phyloP scores from a whole-genome alignment of 1,284 basidiomycete species.

The Pascua guehoae region DNA sequence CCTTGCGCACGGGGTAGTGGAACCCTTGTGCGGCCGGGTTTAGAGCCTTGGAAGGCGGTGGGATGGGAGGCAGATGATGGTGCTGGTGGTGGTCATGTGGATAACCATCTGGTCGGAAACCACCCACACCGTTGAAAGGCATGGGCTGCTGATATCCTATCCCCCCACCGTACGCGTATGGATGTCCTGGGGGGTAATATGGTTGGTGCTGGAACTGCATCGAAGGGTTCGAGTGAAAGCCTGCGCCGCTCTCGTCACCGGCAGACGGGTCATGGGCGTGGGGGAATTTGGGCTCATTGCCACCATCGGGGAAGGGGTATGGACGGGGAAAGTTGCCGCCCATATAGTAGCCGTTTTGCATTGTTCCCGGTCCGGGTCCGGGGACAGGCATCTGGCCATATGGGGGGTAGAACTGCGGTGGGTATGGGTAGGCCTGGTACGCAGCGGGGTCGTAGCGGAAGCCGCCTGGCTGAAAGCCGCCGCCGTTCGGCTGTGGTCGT shows the following conservation, averaged over 20 bases:
- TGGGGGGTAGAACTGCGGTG: constrained; percentile 15
- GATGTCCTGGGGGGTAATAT: constrained; percentile 38
- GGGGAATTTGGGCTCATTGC: constrained; percentile 3
- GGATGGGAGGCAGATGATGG: constrained; percentile 11
- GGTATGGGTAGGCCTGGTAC: constrained; percentile 7
- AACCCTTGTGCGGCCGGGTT: constrained; percentile 45
- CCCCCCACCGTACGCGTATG: constrained; percentile 42
- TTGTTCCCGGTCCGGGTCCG: constrained; percentile 38
- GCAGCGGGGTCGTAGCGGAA: constrained; percentile 12
- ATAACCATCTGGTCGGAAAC: constrained; percentile 13
- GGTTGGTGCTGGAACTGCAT: constrained; percentile 13
- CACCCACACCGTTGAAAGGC: constrained; percentile 9
- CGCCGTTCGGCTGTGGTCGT: constrained; percentile 12
- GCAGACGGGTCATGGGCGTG: constrained; percentile 1
- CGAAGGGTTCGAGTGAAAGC: constrained; percentile 6
- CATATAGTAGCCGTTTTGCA: constrained; percentile 41
- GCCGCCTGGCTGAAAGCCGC: constrained; percentile 15
- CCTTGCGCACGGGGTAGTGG: constrained; percentile 21
- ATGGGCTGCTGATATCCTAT: constrained; percentile 30
- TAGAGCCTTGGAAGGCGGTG: constrained; percentile 21
- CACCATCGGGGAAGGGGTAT: constrained; percentile 2
- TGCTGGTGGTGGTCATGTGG: constrained; percentile 7
- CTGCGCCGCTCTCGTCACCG: constrained; percentile 1
- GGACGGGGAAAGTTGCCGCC: constrained; percentile 4
- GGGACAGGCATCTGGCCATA: constrained; percentile 34